Percentiles rank a stretch among this genome's conserved stretches.
These are phyloP conservation scores for Gonium pectorale DNA, from an alignment of 139 green algal species.

Conservation along the genomic window DNA sequence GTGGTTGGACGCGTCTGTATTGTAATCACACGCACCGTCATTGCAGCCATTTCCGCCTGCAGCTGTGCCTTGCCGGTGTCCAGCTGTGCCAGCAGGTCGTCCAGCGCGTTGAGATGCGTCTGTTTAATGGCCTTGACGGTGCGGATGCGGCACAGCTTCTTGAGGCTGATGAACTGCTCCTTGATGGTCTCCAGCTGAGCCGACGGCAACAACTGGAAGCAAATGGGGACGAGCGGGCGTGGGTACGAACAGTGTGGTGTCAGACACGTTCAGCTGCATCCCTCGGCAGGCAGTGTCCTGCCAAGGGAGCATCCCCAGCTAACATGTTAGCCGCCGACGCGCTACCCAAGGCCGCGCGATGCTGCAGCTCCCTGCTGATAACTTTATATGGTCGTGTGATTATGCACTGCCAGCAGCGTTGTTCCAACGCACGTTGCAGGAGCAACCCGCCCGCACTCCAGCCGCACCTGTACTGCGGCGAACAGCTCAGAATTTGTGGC, in stretches of 20 bases:
- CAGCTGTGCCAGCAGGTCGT: slow-evolving; percentile 49
- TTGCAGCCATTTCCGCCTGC: neutral
- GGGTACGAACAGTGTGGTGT: too few species aligned
- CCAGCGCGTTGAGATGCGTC: slow-evolving; percentile 47
- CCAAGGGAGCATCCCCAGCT: too few species aligned
- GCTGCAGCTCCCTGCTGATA: too few species aligned
- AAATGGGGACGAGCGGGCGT: too few species aligned
- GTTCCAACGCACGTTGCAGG: too few species aligned
- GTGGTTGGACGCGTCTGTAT: neutral
- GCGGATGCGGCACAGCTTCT: slow-evolving; percentile 71
- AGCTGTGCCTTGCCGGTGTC: slow-evolving; percentile 11
- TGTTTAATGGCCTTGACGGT: slow-evolving; percentile 73
- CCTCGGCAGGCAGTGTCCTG: too few species aligned
- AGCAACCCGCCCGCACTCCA: too few species aligned
- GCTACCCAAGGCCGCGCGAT: too few species aligned
- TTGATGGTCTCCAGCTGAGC: slow-evolving; percentile 69
- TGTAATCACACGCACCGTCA: slow-evolving; percentile 27
- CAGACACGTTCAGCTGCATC: too few species aligned
- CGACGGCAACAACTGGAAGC: slow-evolving; percentile 18
- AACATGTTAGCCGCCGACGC: too few species aligned
- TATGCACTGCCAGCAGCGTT: too few species aligned
- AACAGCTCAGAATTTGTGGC: slow-evolving; percentile 55
- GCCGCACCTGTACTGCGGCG: slow-evolving; percentile 50
- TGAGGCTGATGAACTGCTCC: slow-evolving; percentile 67
- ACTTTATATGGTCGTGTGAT: too few species aligned